Conservation (phyloP, 2,329 filamentous ascomycete genomes). For the Beauveria sp. region DNA sequence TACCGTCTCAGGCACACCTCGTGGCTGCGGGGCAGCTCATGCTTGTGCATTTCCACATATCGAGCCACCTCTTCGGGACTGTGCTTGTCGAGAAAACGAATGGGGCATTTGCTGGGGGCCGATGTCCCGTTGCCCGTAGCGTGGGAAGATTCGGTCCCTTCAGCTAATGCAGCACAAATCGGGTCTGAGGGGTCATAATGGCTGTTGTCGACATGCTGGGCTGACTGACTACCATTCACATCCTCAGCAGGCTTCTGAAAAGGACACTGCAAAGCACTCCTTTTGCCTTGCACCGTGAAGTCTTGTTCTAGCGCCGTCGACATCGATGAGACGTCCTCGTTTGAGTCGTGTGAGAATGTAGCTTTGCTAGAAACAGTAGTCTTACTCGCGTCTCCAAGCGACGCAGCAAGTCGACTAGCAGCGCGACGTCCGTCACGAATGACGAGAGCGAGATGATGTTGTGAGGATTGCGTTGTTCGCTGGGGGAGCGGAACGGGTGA, state of each 20-base stretch:
- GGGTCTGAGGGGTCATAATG: conserved; percentile 48
- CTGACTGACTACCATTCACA: conserved; percentile 20
- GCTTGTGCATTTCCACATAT: conserved; percentile 92
- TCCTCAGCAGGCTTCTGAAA: conserved; percentile 49
- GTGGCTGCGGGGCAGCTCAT: conserved; percentile 88
- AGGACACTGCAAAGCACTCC: conserved; percentile 72
- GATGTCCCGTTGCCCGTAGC: conserved; percentile 41
- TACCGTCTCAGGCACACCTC: conserved; percentile 87
- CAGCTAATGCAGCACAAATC: conserved; percentile 57
- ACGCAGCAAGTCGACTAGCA: conserved; percentile 41
- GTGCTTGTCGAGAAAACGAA: conserved; percentile 86
- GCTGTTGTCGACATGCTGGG: conserved; percentile 18
- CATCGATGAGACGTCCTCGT: conserved; percentile 44
- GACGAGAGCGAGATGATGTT: conserved; percentile 53
- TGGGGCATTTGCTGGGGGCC: conserved; percentile 66
- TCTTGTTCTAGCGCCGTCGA: conserved; percentile 73
- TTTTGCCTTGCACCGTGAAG: conserved; percentile 79
- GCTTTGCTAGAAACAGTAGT: conserved; percentile 42
- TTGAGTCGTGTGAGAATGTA: conserved; percentile 36
- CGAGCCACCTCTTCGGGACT: conserved; percentile 87
- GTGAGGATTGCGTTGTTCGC: conserved; percentile 31
- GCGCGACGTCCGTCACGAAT: conserved; percentile 57
- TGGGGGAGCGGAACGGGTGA: conserved; percentile 47
- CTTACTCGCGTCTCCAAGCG: conserved; percentile 42
- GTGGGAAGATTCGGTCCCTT: conserved; percentile 42